A percentile compares a stretch with the other conserved stretches of the same genome.
Evolutionary conservation across 1,284 basidiomycete species (phyloP).

Genomic region (Flammula alnicola): DNA sequence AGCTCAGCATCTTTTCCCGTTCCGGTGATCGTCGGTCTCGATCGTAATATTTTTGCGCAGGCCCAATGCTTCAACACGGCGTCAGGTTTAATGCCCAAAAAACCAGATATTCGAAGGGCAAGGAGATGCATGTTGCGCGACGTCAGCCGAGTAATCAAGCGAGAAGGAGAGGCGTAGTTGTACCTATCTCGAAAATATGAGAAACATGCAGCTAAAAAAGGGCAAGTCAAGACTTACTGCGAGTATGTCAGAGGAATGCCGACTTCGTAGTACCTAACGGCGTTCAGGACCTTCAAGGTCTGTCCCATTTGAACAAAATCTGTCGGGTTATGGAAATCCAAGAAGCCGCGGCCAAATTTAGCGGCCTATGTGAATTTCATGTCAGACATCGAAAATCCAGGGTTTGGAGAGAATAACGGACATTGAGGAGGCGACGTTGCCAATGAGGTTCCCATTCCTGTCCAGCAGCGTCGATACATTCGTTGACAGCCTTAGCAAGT

Average conservation of each 20-base stretch:
- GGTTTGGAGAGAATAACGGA: constrained; percentile 40
- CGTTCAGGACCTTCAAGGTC: constrained; percentile 93
- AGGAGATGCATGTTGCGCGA: constrained; percentile 90
- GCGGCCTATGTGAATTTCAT: constrained; percentile 67
- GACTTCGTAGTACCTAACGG: constrained; percentile 88
- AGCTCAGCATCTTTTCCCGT: constrained; percentile 56
- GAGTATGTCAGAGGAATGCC: constrained; percentile 93
- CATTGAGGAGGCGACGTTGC: constrained; percentile 87
- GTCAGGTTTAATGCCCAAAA: constrained; percentile 83
- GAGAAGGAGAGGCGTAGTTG: constrained; percentile 73
- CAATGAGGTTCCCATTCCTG: constrained; percentile 90
- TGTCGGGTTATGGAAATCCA: constrained; percentile 91
- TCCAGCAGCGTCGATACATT: constrained; percentile 93
- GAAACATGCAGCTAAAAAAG: not conserved
- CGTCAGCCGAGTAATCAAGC: constrained; percentile 84
- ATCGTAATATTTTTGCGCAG: constrained; percentile 83
- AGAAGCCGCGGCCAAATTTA: constrained; percentile 91
- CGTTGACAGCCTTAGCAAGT: constrained; percentile 87
- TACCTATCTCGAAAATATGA: constrained; percentile 55
- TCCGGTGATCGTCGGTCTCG: constrained; percentile 60
- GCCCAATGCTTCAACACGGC: constrained; percentile 96
- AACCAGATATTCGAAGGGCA: constrained; percentile 89
- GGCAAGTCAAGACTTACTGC: constrained; percentile 60
- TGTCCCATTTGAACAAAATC: constrained; percentile 93
- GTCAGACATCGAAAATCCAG: constrained; percentile 1